Evolutionary conservation across 2,329 filamentous ascomycete genomes (phyloP).

Genomic region (Diaporthe sp.): DNA sequence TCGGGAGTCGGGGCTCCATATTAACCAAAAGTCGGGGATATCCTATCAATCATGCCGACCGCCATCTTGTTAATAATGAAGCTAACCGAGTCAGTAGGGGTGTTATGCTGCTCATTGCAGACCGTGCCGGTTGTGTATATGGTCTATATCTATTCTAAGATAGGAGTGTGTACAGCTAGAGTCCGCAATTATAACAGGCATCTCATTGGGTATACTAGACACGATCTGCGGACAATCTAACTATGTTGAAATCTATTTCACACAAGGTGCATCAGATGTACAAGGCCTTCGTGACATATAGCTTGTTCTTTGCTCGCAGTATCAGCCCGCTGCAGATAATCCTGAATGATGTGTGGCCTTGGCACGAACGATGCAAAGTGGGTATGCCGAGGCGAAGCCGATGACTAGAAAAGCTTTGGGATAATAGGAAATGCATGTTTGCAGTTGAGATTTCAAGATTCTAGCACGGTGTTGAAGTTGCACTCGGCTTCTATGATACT

Average conservation of each 20-base stretch:
- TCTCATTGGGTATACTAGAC: background rate
- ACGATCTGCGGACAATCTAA: background rate
- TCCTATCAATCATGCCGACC: background rate
- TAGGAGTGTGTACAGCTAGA: background rate
- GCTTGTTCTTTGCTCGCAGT: background rate
- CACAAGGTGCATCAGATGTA: background rate
- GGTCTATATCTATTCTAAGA: background rate
- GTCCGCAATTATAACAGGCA: background rate
- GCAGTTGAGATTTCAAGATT: background rate
- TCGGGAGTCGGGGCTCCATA: background rate
- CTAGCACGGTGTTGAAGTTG: too few relatives aligned
- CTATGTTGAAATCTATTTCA: background rate
- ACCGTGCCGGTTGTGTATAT: too few relatives aligned
- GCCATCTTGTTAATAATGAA: background rate
- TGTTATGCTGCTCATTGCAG: background rate
- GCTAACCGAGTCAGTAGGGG: background rate
- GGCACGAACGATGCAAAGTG: background rate
- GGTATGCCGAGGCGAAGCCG: background rate
- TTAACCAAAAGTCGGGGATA: too few relatives aligned
- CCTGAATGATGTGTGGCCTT: too few relatives aligned
- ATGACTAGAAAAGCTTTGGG: background rate
- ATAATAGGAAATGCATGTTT: background rate
- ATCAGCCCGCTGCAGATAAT: background rate
- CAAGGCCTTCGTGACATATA: background rate
- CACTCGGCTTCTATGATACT: background rate